These are phyloP conservation scores for Asterionellopsis glacialis DNA, from an alignment of 108 stramenopile species.

Conservation along the genomic window DNA sequence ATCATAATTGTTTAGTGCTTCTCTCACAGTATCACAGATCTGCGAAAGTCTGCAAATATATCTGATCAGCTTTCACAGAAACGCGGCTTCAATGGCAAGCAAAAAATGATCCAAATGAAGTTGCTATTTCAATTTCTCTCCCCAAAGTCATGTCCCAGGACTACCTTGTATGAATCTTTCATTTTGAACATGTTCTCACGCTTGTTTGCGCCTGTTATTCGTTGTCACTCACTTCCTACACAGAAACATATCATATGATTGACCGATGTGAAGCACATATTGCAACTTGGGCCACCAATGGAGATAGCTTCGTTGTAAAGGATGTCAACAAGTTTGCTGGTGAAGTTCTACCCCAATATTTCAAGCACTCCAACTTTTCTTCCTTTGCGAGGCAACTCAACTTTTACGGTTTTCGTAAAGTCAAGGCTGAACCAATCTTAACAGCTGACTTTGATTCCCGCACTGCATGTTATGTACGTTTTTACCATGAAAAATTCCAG, in stretches of 20 bases:
- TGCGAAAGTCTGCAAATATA: no score
- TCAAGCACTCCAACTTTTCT: slow-evolving; percentile 75
- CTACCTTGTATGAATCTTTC: background rate
- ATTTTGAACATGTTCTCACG: background rate
- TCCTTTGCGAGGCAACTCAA: slow-evolving; percentile 74
- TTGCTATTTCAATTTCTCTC: no score
- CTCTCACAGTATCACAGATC: no score
- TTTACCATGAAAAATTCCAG: slow-evolving; percentile 74
- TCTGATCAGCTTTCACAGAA: no score
- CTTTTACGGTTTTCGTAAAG: slow-evolving; percentile 56
- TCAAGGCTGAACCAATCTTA: slow-evolving; percentile 61
- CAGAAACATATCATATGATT: slow-evolving; percentile 80
- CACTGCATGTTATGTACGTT: slow-evolving; percentile 54
- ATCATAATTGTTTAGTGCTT: no score
- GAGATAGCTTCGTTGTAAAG: slow-evolving; percentile 68
- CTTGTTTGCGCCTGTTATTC: background rate
- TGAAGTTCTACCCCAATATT: slow-evolving; percentile 59
- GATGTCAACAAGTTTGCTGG: slow-evolving; percentile 66
- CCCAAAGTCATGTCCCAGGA: background rate
- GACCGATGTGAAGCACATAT: slow-evolving; percentile 52
- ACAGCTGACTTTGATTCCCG: slow-evolving; percentile 54
- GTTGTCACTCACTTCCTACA: slow-evolving; percentile 1
- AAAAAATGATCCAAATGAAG: no score
- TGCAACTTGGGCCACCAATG: slow-evolving; percentile 53
- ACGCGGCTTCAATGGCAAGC: no score